Conservation (phyloP, 768 basidiomycete species). For the Pisolithus marmoratus region DNA sequence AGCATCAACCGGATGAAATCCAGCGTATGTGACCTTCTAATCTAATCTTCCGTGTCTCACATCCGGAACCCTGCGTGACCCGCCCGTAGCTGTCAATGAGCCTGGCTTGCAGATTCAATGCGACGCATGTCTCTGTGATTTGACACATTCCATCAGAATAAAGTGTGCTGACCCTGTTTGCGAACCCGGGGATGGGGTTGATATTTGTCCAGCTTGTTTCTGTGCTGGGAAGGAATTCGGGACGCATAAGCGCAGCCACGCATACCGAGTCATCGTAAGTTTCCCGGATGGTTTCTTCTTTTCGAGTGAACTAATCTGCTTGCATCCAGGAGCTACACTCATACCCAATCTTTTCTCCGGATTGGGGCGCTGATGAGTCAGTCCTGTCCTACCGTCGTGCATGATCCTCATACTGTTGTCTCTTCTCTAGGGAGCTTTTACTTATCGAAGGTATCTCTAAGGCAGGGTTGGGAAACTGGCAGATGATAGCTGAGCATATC, state of each 20-base stretch:
- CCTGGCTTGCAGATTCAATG: slow-evolving; percentile 81
- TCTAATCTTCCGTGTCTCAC: not conserved
- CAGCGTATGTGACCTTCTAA: slow-evolving; percentile 40
- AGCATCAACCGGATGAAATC: slow-evolving; percentile 59
- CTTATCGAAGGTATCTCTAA: slow-evolving; percentile 82
- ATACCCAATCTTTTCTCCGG: slow-evolving; percentile 89
- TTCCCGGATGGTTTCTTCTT: not conserved
- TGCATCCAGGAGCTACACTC: slow-evolving; percentile 80
- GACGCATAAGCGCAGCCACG: slow-evolving; percentile 78
- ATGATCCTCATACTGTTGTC: not conserved
- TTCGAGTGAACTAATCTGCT: slow-evolving; percentile 1
- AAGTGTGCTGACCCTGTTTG: slow-evolving; percentile 87
- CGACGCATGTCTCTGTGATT: slow-evolving; percentile 78
- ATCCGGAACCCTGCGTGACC: slow-evolving; percentile 18
- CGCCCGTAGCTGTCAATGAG: slow-evolving; percentile 61
- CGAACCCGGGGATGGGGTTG: slow-evolving; percentile 73
- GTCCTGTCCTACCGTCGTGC: slow-evolving; percentile 19
- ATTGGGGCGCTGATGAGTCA: slow-evolving; percentile 98
- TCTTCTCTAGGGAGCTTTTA: slow-evolving; percentile 65
- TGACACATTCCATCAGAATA: slow-evolving; percentile 95
- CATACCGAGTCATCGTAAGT: slow-evolving; percentile 86
- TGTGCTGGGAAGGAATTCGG: slow-evolving; percentile 86
- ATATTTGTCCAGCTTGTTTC: slow-evolving; percentile 91
- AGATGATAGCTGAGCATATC: slow-evolving; percentile 90
- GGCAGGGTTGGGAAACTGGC: slow-evolving; percentile 95